A percentile compares a stretch with the other conserved stretches of the same genome.
These are phyloP conservation scores for Phanerochaete sordida DNA, from an alignment of 768 basidiomycete species.

Conservation along the genomic window DNA sequence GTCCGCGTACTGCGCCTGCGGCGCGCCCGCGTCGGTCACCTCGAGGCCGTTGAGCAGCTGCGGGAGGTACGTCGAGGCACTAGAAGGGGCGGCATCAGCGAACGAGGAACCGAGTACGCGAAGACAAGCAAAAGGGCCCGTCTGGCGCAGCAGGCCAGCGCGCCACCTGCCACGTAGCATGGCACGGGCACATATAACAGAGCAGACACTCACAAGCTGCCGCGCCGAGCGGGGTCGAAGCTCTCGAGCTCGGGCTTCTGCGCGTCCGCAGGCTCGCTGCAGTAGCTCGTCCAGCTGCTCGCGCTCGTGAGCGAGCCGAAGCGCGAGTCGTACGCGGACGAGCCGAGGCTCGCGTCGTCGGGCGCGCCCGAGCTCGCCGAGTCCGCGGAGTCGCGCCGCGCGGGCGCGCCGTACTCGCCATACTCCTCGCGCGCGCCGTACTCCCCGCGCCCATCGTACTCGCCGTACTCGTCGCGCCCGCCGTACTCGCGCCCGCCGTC, in stretches of 20 bases:
- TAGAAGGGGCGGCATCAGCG: background rate
- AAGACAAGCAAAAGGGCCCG: background rate
- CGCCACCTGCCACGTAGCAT: background rate
- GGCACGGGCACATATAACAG: background rate
- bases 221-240: constrained; percentile 13
- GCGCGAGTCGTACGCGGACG: constrained; percentile 14
- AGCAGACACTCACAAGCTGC: constrained; percentile 19
- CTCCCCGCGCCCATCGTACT: background rate
- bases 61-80: constrained; percentile 5
- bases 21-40: constrained; percentile 15
- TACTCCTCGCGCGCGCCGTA: no score
- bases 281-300: constrained; percentile 25
- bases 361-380: constrained; percentile 13
- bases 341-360: constrained; percentile 16
- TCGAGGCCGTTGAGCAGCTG: constrained; percentile 17
- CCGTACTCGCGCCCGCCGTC: background rate
- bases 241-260: constrained; percentile 6
- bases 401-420: no score
- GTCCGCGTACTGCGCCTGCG: constrained; percentile 1
- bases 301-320: constrained; percentile 24
- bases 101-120: background rate
- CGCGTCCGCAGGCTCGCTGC: constrained; percentile 17
- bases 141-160: background rate
- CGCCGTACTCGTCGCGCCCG: constrained; percentile 3
- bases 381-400: constrained; percentile 3